Percentiles rank a stretch among this genome's conserved stretches.
Conservation (phyloP, 768 basidiomycete species). For the Lyophyllum shimeji region DNA sequence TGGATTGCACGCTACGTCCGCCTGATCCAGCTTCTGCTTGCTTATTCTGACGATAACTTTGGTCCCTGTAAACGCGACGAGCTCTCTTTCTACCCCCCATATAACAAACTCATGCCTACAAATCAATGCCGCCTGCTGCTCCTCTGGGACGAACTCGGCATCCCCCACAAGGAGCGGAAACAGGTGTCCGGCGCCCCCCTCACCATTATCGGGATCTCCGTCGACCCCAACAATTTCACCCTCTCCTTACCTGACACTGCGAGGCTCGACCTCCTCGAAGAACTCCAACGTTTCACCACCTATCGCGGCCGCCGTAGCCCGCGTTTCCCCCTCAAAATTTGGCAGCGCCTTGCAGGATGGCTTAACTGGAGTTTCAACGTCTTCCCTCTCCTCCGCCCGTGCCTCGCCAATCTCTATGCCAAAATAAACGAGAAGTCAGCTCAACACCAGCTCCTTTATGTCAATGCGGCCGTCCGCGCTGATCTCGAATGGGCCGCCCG, state of each 20-base stretch:
- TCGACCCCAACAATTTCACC: slow-evolving; percentile 32
- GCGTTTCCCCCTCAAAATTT: slow-evolving; percentile 1
- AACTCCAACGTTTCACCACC: slow-evolving; percentile 7
- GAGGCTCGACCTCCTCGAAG: slow-evolving; percentile 13
- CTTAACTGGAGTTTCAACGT: slow-evolving; percentile 41
- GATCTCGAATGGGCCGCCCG: slow-evolving; percentile 31
- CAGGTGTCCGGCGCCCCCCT: slow-evolving; percentile 33
- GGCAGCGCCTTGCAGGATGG: slow-evolving; percentile 28
- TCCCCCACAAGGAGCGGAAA: slow-evolving; percentile 39
- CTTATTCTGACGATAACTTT: slow-evolving; percentile 36
- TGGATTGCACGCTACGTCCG: slow-evolving; percentile 33
- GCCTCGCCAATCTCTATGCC: slow-evolving; percentile 25
- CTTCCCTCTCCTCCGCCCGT: slow-evolving; percentile 28
- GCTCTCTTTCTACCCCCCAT: slow-evolving; percentile 27
- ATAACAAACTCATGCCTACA: slow-evolving; percentile 22
- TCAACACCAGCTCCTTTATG: slow-evolving; percentile 20
- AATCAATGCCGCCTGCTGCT: slow-evolving; percentile 31
- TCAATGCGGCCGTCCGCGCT: slow-evolving; percentile 20
- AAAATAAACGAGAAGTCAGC: slow-evolving; percentile 23
- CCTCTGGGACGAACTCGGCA: slow-evolving; percentile 38
- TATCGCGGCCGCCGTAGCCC: background rate
- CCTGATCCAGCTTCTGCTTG: slow-evolving; percentile 18
- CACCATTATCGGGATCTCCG: slow-evolving; percentile 37
- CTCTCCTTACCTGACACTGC: slow-evolving; percentile 16
- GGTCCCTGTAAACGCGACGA: slow-evolving; percentile 17